Conservation (phyloP, 768 basidiomycete species). For the Serendipita indica region DNA sequence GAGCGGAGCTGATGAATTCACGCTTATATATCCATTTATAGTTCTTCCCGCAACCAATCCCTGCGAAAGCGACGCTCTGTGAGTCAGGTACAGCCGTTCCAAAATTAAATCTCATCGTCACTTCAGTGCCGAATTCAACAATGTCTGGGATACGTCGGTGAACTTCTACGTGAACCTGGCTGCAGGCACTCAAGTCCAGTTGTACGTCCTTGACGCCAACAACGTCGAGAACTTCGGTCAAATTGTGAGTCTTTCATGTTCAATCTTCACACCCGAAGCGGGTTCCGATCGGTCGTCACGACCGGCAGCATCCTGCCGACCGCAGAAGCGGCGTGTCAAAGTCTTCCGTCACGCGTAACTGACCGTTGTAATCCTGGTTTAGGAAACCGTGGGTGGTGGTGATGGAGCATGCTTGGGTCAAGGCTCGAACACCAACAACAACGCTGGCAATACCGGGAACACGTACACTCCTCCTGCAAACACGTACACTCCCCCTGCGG, state of each 20-base stretch:
- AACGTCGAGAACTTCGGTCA: not conserved
- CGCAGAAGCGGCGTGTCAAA: not conserved
- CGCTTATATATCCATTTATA: not conserved
- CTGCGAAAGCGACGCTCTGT: slow-evolving; percentile 3
- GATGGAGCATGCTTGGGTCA: not conserved
- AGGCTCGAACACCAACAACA: too few relatives aligned
- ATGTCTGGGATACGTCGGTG: not conserved
- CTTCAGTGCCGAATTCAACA: not conserved
- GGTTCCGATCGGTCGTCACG: not conserved
- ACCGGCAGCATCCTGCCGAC: not conserved
- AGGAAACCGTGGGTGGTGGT: slow-evolving; percentile 2
- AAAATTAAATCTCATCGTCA: not conserved
- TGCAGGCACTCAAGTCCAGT: slow-evolving; percentile 3
- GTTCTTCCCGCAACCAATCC: not conserved
- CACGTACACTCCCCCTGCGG: too few relatives aligned
- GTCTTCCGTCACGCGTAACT: too few relatives aligned
- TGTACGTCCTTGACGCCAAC: not conserved
- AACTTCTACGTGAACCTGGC: not conserved
- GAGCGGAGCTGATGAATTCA: not conserved
- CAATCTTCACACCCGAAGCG: not conserved
- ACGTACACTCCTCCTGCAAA: too few relatives aligned
- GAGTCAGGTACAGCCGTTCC: not conserved
- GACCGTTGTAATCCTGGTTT: too few relatives aligned
- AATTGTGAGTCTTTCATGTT: slow-evolving; percentile 3
- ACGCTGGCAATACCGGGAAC: too few relatives aligned